Conservation (phyloP, 1,284 basidiomycete genomes). For the Apiotrichum laibachii region DNA sequence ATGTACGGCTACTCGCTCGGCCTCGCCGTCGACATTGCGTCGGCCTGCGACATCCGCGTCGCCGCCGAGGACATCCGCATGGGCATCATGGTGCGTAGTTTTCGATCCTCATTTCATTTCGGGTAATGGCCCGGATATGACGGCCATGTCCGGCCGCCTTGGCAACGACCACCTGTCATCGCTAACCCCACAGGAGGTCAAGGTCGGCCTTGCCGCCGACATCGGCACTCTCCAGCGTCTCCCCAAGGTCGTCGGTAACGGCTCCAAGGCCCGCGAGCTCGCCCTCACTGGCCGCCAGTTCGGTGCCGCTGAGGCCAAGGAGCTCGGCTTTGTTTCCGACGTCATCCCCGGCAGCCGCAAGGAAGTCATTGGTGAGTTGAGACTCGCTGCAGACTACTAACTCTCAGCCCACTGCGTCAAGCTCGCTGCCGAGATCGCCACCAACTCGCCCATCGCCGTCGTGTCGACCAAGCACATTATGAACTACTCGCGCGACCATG, state of each 20-base stretch:
- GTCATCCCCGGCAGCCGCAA: constrained; percentile 67
- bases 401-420: constrained; percentile 60
- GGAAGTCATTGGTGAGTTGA: constrained; percentile 51
- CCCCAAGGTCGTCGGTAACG: constrained; percentile 76
- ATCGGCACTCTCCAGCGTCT: constrained; percentile 83
- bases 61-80: constrained; percentile 65
- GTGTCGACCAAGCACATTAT: constrained; percentile 74
- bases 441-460: constrained; percentile 79
- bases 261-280: constrained; percentile 73
- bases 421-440: constrained; percentile 66
- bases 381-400: not conserved
- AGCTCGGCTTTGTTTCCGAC: constrained; percentile 73
- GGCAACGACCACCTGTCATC: not conserved
- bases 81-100: constrained; percentile 65
- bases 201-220: constrained; percentile 85
- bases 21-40: constrained; percentile 68
- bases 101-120: not conserved
- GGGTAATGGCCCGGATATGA: constrained; percentile 9
- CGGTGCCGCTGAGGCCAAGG: constrained; percentile 64
- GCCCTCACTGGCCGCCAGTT: constrained; percentile 76
- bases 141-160: not conserved
- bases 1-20: constrained; percentile 74
- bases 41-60: constrained; percentile 77
- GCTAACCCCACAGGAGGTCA: constrained; percentile 66
- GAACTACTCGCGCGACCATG: constrained; percentile 32